phyloP scores from a whole-genome alignment of 2,329 filamentous ascomycete species.

The Penicillium sp. region DNA sequence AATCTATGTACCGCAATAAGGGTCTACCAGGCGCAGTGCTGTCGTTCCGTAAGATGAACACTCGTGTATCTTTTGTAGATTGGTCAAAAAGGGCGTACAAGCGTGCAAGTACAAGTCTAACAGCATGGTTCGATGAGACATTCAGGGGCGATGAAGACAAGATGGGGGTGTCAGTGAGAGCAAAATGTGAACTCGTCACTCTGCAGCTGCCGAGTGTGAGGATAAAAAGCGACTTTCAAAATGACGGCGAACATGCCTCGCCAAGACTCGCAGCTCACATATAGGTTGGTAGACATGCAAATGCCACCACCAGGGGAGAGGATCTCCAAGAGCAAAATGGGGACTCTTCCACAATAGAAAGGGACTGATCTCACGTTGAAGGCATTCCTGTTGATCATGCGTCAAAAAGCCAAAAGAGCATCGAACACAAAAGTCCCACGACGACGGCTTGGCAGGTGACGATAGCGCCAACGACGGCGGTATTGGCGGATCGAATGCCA shows the following conservation, averaged over 20 bases:
- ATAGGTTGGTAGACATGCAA: conserved; percentile 53
- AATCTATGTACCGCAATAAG: too few relatives aligned
- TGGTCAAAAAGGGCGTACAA: too few relatives aligned
- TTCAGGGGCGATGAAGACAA: too few relatives aligned
- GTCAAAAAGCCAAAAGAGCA: neutral
- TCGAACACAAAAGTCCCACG: neutral
- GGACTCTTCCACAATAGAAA: conserved; percentile 50
- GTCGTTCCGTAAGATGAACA: too few relatives aligned
- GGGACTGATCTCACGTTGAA: conserved; percentile 17
- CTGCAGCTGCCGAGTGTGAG: too few relatives aligned
- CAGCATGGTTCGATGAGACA: too few relatives aligned
- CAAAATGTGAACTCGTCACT: too few relatives aligned
- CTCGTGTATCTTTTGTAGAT: too few relatives aligned
- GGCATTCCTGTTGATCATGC: neutral
- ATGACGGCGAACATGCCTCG: conserved; percentile 33
- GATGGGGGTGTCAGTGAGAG: too few relatives aligned
- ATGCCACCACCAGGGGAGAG: conserved; percentile 52
- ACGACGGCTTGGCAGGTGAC: conserved; percentile 1
- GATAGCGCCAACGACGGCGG: conserved; percentile 9
- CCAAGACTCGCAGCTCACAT: conserved; percentile 30
- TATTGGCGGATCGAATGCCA: conserved; percentile 4
- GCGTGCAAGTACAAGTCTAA: too few relatives aligned
- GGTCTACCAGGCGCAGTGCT: too few relatives aligned
- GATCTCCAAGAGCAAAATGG: conserved; percentile 51
- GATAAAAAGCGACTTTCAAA: too few relatives aligned